Percentiles rank a stretch among this genome's conserved stretches.
Conservation (phyloP, 108 stramenopile species). For the Cylindrotheca closterium region DNA sequence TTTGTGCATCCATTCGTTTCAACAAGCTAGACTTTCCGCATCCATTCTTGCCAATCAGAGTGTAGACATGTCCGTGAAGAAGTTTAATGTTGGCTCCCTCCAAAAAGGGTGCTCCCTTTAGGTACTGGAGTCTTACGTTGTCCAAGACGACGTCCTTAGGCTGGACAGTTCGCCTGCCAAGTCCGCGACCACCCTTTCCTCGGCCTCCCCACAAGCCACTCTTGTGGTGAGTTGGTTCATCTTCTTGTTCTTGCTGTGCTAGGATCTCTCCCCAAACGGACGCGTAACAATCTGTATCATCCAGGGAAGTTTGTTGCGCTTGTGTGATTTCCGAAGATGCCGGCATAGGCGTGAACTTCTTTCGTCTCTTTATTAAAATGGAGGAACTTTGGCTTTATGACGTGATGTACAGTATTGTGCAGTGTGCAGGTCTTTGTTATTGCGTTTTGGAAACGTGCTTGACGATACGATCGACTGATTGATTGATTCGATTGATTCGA, state of each 20-base stretch:
- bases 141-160: conserved; percentile 68
- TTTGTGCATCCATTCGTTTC: conserved; percentile 59
- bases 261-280: conserved; percentile 69
- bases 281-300: conserved; percentile 66
- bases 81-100: conserved; percentile 68
- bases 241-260: conserved; percentile 7
- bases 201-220: conserved; percentile 62
- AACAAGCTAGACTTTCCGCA: conserved; percentile 70
- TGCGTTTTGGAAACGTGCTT: no score
- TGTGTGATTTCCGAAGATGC: conserved; percentile 11
- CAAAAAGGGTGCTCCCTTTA: conserved; percentile 40
- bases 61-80: conserved; percentile 60
- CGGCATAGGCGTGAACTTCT: no score
- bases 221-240: neutral
- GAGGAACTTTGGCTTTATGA: no score
- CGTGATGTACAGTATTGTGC: no score
- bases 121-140: conserved; percentile 61
- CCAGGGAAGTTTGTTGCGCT: conserved; percentile 55
- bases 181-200: conserved; percentile 74
- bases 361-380: no score
- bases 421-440: no score
- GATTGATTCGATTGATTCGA: no score
- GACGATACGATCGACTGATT: no score
- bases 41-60: conserved; percentile 66
- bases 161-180: conserved; percentile 64